These are phyloP conservation scores for Hsuehochloa calcarea DNA, from an alignment of 176 grass and related monocot genomes.

Conservation along the genomic window DNA sequence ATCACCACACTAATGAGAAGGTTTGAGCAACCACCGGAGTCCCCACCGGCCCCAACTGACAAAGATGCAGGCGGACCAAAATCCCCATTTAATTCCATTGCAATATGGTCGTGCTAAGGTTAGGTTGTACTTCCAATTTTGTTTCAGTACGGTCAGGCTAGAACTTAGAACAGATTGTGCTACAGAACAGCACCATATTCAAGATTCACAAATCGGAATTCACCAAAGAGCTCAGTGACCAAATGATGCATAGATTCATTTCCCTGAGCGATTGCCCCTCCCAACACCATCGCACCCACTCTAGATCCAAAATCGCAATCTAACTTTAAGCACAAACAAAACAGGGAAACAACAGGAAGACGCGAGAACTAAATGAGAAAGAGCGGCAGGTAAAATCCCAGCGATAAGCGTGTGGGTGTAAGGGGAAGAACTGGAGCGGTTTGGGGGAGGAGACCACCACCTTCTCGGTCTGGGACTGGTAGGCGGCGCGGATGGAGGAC, in stretches of 20 bases:
- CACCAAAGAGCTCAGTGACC: background rate
- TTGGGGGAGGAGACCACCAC: background rate
- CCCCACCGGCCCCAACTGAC: background rate
- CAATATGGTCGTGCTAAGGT: background rate
- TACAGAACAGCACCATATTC: background rate
- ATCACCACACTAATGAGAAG: background rate
- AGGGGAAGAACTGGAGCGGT: background rate
- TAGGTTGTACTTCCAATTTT: slow-evolving; percentile 19
- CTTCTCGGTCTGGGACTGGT: slow-evolving; percentile 93
- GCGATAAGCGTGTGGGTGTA: background rate
- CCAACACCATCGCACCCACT: background rate
- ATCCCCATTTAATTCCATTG: background rate
- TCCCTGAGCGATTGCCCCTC: background rate
- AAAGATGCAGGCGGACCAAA: background rate
- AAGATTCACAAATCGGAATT: slow-evolving; percentile 19
- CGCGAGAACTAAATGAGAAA: background rate
- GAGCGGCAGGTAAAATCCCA: background rate
- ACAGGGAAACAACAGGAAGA: background rate
- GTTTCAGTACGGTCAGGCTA: background rate
- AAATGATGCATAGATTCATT: background rate
- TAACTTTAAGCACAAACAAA: background rate
- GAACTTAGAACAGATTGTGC: background rate
- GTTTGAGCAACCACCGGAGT: slow-evolving; percentile 4
- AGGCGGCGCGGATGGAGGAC: slow-evolving; percentile 87
- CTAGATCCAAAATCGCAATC: slow-evolving; percentile 27